Percentiles rank a stretch among this genome's conserved stretches.
These are phyloP conservation scores for Puccinellia tenuiflora DNA, from an alignment of 176 grass and related monocot species.

Conservation along the genomic window DNA sequence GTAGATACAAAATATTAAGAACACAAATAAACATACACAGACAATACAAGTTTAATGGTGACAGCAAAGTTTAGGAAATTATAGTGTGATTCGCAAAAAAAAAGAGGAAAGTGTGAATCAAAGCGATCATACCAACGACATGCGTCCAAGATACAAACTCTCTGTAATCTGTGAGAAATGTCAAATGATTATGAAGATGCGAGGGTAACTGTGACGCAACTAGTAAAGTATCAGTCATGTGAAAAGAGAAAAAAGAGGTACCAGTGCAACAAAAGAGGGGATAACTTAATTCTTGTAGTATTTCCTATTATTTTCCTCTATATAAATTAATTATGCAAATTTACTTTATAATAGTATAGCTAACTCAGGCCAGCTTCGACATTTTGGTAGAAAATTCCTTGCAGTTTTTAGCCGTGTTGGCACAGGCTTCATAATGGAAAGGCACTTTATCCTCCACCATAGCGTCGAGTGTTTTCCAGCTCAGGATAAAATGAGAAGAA, in stretches of 20 bases:
- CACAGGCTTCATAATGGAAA: not conserved
- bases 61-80: not conserved
- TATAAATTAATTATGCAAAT: slow-evolving; percentile 31
- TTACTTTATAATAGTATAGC: slow-evolving; percentile 40
- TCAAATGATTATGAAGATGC: not conserved
- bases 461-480: not conserved
- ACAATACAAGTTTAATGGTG: not conserved
- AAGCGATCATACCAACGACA: not conserved
- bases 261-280: not conserved
- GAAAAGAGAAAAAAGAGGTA: not conserved
- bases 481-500: not conserved
- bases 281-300: too few species aligned
- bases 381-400: too few species aligned
- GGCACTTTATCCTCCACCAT: not conserved
- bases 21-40: not conserved
- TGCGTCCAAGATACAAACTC: not conserved
- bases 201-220: not conserved
- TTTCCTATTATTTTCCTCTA: too few species aligned
- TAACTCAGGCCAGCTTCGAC: slow-evolving; percentile 44
- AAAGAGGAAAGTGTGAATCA: too few species aligned
- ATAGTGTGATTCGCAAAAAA: not conserved
- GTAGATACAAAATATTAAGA: not conserved
- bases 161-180: not conserved
- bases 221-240: not conserved
- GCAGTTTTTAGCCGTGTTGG: too few species aligned